Base-by-base conservation (phyloP, 164 flowering plant genomes). In the Platanus orientalis region DNA sequence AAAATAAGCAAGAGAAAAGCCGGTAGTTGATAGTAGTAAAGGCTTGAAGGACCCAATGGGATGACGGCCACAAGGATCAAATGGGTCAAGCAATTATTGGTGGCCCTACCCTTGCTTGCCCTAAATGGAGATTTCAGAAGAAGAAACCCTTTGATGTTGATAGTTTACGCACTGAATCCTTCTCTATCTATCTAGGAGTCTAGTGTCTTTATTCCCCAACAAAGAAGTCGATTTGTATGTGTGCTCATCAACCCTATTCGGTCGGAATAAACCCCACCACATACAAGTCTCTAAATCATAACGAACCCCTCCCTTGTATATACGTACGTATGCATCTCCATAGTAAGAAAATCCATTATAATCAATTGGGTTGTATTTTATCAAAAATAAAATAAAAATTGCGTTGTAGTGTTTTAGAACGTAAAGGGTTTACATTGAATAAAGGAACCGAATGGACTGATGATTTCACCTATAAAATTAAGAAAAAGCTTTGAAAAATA, bases 231-330 rank as follows among this genome's bases (percentile, higher is more conserved):
- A 56, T 65, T 29, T 57, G 45, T 47, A 34, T 36, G 20, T 57
- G 32, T 57, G 3, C 51, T 24, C 56, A 48, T 36, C 56, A 57
- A 24, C 56, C 29, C 23, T 32, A 32, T 32, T 51, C 55, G 69
- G 69, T 65, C 62, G 62, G 69, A 65, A 65, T 57, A 57, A 65
- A 45, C 34, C 69, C 69, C 62, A 65, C 69, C 49, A 45, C 55
- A 30, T 34, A 17, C 57, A 21, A 48, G 24, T 57, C 36, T 57
- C 57, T 14, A 57, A 45, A 61, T 5, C 55, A 17, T 6, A 30
- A 49, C 12, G 3, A 48, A 57, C 1, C 28, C 19, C n/a, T 3
- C 56, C 54, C 1, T 48, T 29, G n/a, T 9, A 28, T 36, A n/a
- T n/a, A n/a, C n/a, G n/a, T n/a, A n/a, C n/a, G n/a, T n/a, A n/a